Percentiles rank a stretch among this genome's conserved stretches.
phyloP scores from a whole-genome alignment of 306 rosid genomes.

The Sesbania bispinosa region DNA sequence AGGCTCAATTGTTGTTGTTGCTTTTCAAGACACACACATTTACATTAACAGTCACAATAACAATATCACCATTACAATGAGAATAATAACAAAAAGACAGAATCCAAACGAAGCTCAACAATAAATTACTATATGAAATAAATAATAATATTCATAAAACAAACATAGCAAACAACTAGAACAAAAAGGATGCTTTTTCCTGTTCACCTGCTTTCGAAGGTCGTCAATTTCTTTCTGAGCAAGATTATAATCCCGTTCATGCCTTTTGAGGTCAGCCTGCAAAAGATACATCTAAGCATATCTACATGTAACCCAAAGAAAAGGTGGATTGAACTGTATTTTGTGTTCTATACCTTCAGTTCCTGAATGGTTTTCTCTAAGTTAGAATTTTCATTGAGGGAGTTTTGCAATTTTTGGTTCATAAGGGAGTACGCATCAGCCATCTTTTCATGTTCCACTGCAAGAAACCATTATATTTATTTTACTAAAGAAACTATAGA shows the following conservation, averaged over 20 bases:
- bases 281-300: slow-evolving; percentile 26
- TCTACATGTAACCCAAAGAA: background rate
- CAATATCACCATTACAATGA: background rate
- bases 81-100: background rate
- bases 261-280: slow-evolving; percentile 77
- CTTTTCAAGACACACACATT: background rate
- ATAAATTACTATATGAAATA: background rate
- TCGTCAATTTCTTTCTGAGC: slow-evolving; percentile 71
- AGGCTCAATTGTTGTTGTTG: background rate
- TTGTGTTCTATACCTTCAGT: slow-evolving; percentile 52
- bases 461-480: slow-evolving; percentile 26
- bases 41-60: background rate
- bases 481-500: background rate
- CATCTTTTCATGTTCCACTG: slow-evolving; percentile 92
- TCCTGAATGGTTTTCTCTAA: slow-evolving; percentile 73
- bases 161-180: background rate
- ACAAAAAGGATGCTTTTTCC: background rate
- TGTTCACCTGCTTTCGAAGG: slow-evolving; percentile 79
- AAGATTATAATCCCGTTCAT: slow-evolving; percentile 67
- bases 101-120: background rate
- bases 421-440: slow-evolving; percentile 72
- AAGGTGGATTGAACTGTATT: background rate
- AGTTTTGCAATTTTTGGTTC: slow-evolving; percentile 72
- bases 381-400: slow-evolving; percentile 51
- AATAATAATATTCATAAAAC: too few relatives aligned